Base-by-base conservation (phyloP, 1,139 yeast genomes). In the Nakaseomyces sp. region DNA sequence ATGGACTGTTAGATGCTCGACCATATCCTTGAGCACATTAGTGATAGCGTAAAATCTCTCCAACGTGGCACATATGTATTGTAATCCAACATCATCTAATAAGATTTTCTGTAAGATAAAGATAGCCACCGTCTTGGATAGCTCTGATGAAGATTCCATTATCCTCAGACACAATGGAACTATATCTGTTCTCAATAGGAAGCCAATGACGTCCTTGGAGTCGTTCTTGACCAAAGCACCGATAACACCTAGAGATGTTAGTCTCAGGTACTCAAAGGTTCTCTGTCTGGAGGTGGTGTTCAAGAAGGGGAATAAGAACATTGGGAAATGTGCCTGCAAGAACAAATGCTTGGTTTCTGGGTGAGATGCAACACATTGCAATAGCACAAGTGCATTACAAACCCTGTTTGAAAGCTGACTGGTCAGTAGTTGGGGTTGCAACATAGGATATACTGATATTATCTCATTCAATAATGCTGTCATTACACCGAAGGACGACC, bases 401-500 rank as follows among this genome's bases (percentile, higher is more conserved):
- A 91, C 97, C 43, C 97, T 72, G 61, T 89, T 91, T 3, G 95
- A 82, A n/a, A 88, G 81, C 9, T 87, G 77, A 10, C 94, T 87
- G 3, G 91, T 81, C 48, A 91, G 72, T 41, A 77, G 79, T 28
- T 95, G 96, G 12, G 97, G 96, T 39, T 85, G 82, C 49, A 91
- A 70, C 58, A 81, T 73, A 15, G 97, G 96, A 60, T 91, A 91
- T 3, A 89, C 96, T 4, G 87, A 74, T 40, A 88, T 80, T 45
- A 91, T 88, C 61, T 91, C 98, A 61, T 87, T 94, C 49, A 91
- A 66, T 41, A 91, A 69, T 13, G 89, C 84, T 1, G 97, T 82
- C 94, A 91, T 88, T 15, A 89, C 96, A 20, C 97, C 98, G 66
- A 83, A 89, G 4, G 96, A 85, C 56, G 91, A 83, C 98, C 98